Conservation (phyloP, 148 eudicot genomes). For the Silene uniflora region DNA sequence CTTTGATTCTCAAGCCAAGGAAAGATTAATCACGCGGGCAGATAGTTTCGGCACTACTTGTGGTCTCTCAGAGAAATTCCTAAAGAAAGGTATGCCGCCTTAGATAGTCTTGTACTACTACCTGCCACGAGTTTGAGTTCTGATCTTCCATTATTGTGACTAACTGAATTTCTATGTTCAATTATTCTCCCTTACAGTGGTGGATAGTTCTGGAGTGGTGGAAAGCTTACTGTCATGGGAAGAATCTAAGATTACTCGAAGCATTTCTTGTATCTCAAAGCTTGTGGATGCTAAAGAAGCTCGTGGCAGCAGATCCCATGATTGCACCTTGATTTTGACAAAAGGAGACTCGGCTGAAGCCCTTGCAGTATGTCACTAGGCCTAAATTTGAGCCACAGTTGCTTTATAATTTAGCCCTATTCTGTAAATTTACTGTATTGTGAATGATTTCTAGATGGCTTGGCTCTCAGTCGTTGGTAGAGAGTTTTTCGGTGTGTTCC, state of each 20-base stretch:
- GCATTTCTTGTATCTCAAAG: conserved; percentile 54
- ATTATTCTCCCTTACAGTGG: conserved; percentile 13
- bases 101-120: neutral
- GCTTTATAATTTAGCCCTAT: too few species aligned
- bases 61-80: conserved; percentile 59
- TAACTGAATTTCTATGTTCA: neutral
- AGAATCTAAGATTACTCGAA: conserved; percentile 61
- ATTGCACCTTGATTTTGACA: conserved; percentile 86
- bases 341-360: conserved; percentile 98
- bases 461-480: conserved; percentile 72
- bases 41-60: conserved; percentile 81
- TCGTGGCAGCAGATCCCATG: conserved; percentile 58
- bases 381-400: neutral
- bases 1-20: conserved; percentile 96
- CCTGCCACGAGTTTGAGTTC: neutral
- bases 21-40: conserved; percentile 72
- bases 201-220: conserved; percentile 59
- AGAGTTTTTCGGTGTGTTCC: conserved; percentile 75
- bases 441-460: conserved; percentile 50
- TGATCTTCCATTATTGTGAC: neutral
- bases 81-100: conserved; percentile 67
- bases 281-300: conserved; percentile 85
- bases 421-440: neutral
- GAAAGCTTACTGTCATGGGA: conserved; percentile 69
- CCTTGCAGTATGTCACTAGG: conserved; percentile 66